Base-by-base conservation (phyloP, 148 eudicot genomes). In the Limonium bicolor region DNA sequence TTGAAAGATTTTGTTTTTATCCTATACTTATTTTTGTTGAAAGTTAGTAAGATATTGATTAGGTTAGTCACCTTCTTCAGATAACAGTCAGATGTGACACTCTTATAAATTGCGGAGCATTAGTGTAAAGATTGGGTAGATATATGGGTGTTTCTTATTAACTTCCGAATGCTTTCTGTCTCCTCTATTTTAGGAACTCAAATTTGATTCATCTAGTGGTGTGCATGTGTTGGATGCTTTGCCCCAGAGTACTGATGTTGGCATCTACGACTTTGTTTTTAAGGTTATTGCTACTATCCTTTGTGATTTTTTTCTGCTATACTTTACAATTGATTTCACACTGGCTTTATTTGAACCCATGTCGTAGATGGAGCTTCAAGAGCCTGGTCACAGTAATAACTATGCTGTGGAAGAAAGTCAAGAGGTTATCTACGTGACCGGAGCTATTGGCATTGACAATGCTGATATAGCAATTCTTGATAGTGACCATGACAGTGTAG, bases 381-480 rank as follows among this genome's bases (percentile, higher is more conserved):
- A 90, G 55, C 61, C 75, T 35, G 85, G 71, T 55, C 61, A 70
- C 20, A 68, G 68, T 59, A 68, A 63, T 51, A 30, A 34, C 25
- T 90, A 72, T 65, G 76, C 71, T 21, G 67, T 88, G 26, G 85
- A 93, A 50, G 84, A 77, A 51, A 73, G 72, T 23, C 73, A 65
- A 48, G 79, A 68, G 41, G 60, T 48, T 24, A 43, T 84, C 13
- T 76, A 68, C 56, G 43, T 80, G 26, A 84, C 79, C n/a, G 94
- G 92, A 51, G 67, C 62, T 26, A 53, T 84, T 43, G 51, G 59
- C 44, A 69, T 88, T 53, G 73, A 64, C 41, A 59, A 55, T 52
- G 86, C 87, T 22, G 83, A 83, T 67, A 70, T 83, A 62, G 68
- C 75, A 9, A 55, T 84, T 24, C 84, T 77, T 57, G 97, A 83